Evolutionary conservation across 345 rosid genomes (phyloP).

Genomic region (Gossypium longicalyx): DNA sequence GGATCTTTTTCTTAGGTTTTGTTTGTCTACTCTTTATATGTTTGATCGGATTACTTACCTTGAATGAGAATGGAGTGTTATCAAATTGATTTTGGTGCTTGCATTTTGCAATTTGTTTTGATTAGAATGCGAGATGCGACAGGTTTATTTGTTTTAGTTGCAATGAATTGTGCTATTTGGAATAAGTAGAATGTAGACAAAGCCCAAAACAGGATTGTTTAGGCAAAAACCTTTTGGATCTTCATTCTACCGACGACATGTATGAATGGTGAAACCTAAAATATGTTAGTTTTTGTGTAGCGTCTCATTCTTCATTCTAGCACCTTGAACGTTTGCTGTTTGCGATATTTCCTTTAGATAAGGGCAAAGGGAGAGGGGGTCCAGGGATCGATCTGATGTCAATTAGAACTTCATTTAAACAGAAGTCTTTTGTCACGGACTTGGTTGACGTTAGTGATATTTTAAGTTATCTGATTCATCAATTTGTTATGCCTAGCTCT

Average conservation of each 20-base stretch:
- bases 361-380: too few relatives aligned
- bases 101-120: background rate
- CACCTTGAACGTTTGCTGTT: background rate
- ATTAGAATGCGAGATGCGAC: background rate
- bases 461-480: background rate
- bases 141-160: background rate
- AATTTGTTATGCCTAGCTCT: background rate
- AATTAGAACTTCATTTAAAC: too few relatives aligned
- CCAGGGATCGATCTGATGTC: too few relatives aligned
- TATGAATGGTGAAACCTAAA: background rate
- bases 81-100: background rate
- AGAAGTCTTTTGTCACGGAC: too few relatives aligned
- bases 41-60: too few relatives aligned
- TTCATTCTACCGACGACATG: background rate
- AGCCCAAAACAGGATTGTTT: background rate
- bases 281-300: background rate
- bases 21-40: background rate
- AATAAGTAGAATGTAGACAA: background rate
- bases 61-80: background rate
- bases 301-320: background rate
- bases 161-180: background rate
- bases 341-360: background rate
- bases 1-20: background rate
- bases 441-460: too few relatives aligned
- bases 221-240: background rate